phyloP scores from a whole-genome alignment of 257 asterid species.

The Nicotiana tomentosiformis region DNA sequence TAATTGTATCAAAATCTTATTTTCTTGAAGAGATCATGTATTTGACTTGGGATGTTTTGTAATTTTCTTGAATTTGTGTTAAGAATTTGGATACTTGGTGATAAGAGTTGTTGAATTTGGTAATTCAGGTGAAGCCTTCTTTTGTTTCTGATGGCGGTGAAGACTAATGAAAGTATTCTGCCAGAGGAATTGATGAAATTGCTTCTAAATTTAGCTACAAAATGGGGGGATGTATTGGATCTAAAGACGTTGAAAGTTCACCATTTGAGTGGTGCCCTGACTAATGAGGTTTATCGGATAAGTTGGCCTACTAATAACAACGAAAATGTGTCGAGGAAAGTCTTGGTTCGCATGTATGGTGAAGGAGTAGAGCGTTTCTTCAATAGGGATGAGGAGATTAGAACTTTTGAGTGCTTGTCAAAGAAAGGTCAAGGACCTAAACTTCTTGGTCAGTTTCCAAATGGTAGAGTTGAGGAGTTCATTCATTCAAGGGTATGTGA shows the following conservation, averaged over 20 bases:
- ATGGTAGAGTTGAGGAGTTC: slow-evolving; percentile 92
- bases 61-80: background rate
- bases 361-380: slow-evolving; percentile 80
- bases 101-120: background rate
- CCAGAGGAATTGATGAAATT: slow-evolving; percentile 55
- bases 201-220: slow-evolving; percentile 42
- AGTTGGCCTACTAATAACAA: slow-evolving; percentile 54
- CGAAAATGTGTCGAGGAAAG: slow-evolving; percentile 34
- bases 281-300: slow-evolving; percentile 61
- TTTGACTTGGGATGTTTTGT: background rate
- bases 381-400: slow-evolving; percentile 70
- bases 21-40: background rate
- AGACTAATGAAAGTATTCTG: slow-evolving; percentile 45
- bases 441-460: slow-evolving; percentile 58
- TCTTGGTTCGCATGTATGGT: slow-evolving; percentile 80
- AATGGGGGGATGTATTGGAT: slow-evolving; percentile 66
- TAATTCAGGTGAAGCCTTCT: background rate
- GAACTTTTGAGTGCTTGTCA: slow-evolving; percentile 54
- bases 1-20: background rate
- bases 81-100: background rate
- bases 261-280: slow-evolving; percentile 81
- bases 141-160: slow-evolving; percentile 51
- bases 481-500: slow-evolving; percentile 76
- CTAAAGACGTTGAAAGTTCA: slow-evolving; percentile 31
- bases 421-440: slow-evolving; percentile 70